Evolutionary conservation across 306 rosid species (phyloP), one percentile per base, ranked within the genome.

Genomic region (Corylus americana): DNA sequence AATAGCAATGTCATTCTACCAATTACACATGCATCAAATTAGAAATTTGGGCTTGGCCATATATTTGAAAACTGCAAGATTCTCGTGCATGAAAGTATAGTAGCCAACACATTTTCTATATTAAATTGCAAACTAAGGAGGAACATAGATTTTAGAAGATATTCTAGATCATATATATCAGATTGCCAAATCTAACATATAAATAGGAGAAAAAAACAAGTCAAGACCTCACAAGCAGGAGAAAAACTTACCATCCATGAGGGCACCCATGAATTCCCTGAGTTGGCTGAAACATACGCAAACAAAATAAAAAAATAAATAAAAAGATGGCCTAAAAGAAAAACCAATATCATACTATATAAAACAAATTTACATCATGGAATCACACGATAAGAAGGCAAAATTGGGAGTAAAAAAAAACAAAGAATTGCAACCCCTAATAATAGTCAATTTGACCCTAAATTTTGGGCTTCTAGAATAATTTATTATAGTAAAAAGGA

Each of bases 1-100:
- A 93, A 72, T 70, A 93, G 93, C 55, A 93, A 80, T 55, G 97
- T 90, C 93, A 93, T 87, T 83, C 93, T 86, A 72, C 7, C 29
- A 62, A 49, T 53, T 2, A 50, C 14, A 42, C 62, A 8, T 49
- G 16, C 47, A 3, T 29, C 61, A 20, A 31, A 44, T n/a, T 7
- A 54, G 79, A 59, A 31, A 11, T 0, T 17, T n/a, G 69, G 35
- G 63, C 3, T 57, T 57, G 63, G n/a, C 63, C 35, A 58, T 58
- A 22, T 58, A 47, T 22, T 39, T 58, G 5, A 10, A n/a, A 22
- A 58, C 27, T 58, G 35, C 35, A 22, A 4, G 14, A 31, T 20
- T 58, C 35, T 0, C 7, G 35, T 58, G 35, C 12, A 11, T 22
- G 31, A 58, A 4, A 22, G 64, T 27, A 62, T 27, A 5, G 42